Base-by-base conservation (phyloP, 805 yeast species). In the Metschnikowia aberdeeniae region DNA sequence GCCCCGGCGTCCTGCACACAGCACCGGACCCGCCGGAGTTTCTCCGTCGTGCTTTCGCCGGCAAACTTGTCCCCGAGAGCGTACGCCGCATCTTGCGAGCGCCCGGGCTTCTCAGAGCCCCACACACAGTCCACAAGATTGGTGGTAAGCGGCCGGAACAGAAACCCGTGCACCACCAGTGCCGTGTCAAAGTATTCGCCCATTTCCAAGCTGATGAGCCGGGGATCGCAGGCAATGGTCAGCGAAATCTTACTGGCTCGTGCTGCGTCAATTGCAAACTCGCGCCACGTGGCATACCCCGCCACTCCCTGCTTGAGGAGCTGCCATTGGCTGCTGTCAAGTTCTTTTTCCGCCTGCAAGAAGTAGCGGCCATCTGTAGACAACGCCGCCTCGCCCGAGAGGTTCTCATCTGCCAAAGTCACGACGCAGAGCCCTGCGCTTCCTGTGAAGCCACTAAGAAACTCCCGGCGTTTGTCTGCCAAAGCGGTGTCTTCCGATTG, bases 291-390 rank as follows among this genome's bases (percentile, higher is more conserved):
- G 11, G 83, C 79, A 32, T 77, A 77, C 28, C 82, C 86, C n/a
- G 77, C 73, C 30, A 74, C 68, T 4, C 96, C 96, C 61, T 84
- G 95, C 59, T 85, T 89, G 48, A 93, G 72, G 37, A 93, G 66
- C 1, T 67, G 64, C 98, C 98, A 93, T 36, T 56, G 44, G 58
- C 81, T 81, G 32, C 65, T 58, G 61, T 88, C 95, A 44, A 93
- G 70, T 66, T 93, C 93, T 46, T 83, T 79, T 19, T 77, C 80
- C 1, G 98, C 98, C 67, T 93, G 99, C 47, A 87, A 71, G 63
- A 89, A 93, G 68, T 93, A 93, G 53, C 99, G 75, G 1, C 98
- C 98, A 65, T 93, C 99, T 0, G 99, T 93, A 7, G 95, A 81
- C 41, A 93, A 67, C 0, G 85, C 86, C 11, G 96, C 95, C 38